Evolutionary conservation across 202 grass and related monocot species (phyloP).

Genomic region (Musa balbisiana): DNA sequence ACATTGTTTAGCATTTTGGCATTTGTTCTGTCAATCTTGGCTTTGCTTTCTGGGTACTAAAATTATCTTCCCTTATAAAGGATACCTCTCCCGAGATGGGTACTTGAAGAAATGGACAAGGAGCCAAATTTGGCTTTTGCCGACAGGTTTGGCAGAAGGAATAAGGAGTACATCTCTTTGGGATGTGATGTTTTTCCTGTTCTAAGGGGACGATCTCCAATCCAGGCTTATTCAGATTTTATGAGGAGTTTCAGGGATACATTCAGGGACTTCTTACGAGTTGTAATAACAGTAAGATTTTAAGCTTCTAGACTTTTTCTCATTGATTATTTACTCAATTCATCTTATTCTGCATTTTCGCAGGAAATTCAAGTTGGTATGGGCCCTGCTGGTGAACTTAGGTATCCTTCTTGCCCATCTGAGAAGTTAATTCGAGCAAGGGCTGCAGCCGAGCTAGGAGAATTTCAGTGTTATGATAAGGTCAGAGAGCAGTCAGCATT

Average conservation of each 20-base stretch:
- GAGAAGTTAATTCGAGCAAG: constrained; percentile 43
- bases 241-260: constrained; percentile 69
- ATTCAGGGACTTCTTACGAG: constrained; percentile 59
- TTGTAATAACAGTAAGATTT: constrained; percentile 52
- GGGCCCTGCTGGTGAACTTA: constrained; percentile 77
- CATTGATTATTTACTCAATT: constrained; percentile 13
- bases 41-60: background rate
- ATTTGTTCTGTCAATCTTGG: background rate
- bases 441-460: constrained; percentile 40
- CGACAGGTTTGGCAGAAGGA: constrained; percentile 49
- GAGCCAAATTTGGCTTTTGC: constrained; percentile 60
- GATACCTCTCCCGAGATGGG: constrained; percentile 66
- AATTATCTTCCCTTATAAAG: constrained; percentile 23
- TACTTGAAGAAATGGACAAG: constrained; percentile 64
- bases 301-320: constrained; percentile 11
- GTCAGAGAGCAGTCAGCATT: constrained; percentile 22
- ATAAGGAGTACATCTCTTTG: constrained; percentile 76
- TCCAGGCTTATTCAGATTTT: constrained; percentile 79
- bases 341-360: constrained; percentile 10
- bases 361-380: constrained; percentile 82
- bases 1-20: background rate
- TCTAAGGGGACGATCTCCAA: constrained; percentile 61
- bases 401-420: constrained; percentile 58
- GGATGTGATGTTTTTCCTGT: constrained; percentile 59
- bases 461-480: constrained; percentile 85